Base-by-base conservation (phyloP, 208 protist genomes). In the Vickermania ingenoplastis region DNA sequence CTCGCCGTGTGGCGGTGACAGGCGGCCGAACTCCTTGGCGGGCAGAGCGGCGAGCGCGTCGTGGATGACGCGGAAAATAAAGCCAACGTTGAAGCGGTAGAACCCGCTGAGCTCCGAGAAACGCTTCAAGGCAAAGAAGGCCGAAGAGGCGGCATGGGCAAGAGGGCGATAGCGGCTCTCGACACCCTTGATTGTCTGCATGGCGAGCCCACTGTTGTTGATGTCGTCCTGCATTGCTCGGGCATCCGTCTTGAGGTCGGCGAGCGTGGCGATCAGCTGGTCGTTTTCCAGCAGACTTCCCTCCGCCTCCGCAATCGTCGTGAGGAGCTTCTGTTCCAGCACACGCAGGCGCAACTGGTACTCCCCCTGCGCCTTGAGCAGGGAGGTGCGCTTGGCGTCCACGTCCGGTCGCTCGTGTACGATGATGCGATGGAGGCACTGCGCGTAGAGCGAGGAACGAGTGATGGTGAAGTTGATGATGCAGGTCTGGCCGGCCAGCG, bases 391-490 rank as follows among this genome's bases (percentile, higher is more conserved):
- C 52, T 94, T 83, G 49, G 74, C 69, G 50, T 99, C 96, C 5
- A 99, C 82, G 53, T 99, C 97, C 7, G 97, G 96, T 2, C 92
- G 84, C 80, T 99, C 98, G 31, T 87, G 73, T 63, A 96, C 71
- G 58, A 97, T 62, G 1, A 97, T 63, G 22, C 80, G 74, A 65
- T 97, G 81, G 51, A 99, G 73, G 62, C 93, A 98, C 87, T 99
- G 97, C 49, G 77, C 83, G 69, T 97, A 80, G 29, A 99, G 76
- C 17, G 90, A 97, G 0, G 83, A 84, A 28, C 85, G 88, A 17
- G 99, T 99, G 14, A 99, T 95, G 2, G 97, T 99, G 81, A 99
- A 99, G 85, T 99, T 99, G 25, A 99, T 84, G 51, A 99, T 75
- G 48, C 96, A 98, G 24, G 99, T 95, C 55, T 97, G 84, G n/a